Conservation (phyloP, 2,329 filamentous ascomycete species). For the Ceratocystis cubensis region DNA sequence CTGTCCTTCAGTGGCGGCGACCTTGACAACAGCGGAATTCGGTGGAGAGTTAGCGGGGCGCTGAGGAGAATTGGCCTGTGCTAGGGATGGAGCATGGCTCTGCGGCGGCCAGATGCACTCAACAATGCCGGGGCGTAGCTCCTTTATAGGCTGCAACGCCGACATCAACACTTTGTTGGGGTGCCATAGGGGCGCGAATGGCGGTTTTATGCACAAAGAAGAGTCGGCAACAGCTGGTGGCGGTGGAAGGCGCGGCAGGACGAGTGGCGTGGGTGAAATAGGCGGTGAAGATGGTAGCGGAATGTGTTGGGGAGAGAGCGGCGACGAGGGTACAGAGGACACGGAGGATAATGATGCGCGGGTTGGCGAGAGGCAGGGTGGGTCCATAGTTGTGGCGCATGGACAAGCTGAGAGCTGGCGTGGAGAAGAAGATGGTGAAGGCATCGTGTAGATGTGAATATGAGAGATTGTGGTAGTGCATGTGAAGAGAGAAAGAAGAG, state of each 20-base stretch:
- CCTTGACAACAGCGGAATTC: neutral
- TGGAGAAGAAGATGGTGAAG: neutral
- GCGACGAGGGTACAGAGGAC: neutral
- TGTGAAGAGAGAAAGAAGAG: neutral
- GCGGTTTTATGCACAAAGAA: neutral
- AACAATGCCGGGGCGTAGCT: neutral
- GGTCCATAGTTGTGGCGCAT: neutral
- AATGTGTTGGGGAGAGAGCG: neutral
- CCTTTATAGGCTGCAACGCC: neutral
- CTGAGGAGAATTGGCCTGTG: neutral
- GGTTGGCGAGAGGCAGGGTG: neutral
- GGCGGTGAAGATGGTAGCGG: neutral
- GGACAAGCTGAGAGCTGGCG: neutral
- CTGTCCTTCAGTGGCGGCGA: conserved; percentile 10
- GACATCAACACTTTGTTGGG: neutral
- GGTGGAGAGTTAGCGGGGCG: neutral
- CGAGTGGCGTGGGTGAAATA: neutral
- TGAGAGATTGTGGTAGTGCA: conserved; percentile 5
- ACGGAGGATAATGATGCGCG: neutral
- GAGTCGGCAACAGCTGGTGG: neutral
- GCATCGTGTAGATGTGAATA: neutral
- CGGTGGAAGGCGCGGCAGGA: neutral
- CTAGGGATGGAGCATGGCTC: neutral
- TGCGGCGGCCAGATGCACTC: conserved; percentile 2
- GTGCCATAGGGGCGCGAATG: conserved; percentile 2